Conservation (phyloP, 2,329 filamentous ascomycete genomes). For the Hypoxylon rubiginosum region DNA sequence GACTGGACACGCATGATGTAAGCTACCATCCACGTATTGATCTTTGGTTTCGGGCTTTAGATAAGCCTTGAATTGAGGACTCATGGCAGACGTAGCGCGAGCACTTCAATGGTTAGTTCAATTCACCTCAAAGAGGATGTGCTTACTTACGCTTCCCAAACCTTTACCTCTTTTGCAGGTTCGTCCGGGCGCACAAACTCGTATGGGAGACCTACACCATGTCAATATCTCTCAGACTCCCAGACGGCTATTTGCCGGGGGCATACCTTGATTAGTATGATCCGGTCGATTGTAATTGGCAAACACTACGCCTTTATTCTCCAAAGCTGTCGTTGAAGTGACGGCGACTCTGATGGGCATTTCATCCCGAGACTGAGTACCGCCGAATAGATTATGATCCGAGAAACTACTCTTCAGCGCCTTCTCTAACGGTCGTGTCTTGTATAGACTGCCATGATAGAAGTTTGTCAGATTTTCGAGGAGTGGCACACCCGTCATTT, state of each 20-base stretch:
- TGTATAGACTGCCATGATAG: slow-evolving; percentile 50
- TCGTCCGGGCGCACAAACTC: slow-evolving; percentile 45
- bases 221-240: neutral
- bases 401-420: slow-evolving; percentile 45
- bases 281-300: slow-evolving; percentile 51
- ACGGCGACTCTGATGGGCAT: slow-evolving; percentile 48
- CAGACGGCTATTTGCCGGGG: neutral
- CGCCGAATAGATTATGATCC: slow-evolving; percentile 48
- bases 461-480: slow-evolving; percentile 46
- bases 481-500: slow-evolving; percentile 46
- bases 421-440: slow-evolving; percentile 46
- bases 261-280: slow-evolving; percentile 38
- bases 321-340: slow-evolving; percentile 40
- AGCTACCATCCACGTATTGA: slow-evolving; percentile 41
- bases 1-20: slow-evolving; percentile 44
- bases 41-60: slow-evolving; percentile 42
- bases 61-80: slow-evolving; percentile 47
- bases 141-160: slow-evolving; percentile 50
- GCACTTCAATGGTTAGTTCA: slow-evolving; percentile 34
- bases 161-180: slow-evolving; percentile 45
- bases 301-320: slow-evolving; percentile 45
- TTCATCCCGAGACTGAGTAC: slow-evolving; percentile 36
- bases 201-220: slow-evolving; percentile 42
- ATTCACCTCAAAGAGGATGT: neutral
- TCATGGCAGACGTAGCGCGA: slow-evolving; percentile 46